Evolutionary conservation across 257 asterid genomes (phyloP).

Genomic region (Solanum pennellii): DNA sequence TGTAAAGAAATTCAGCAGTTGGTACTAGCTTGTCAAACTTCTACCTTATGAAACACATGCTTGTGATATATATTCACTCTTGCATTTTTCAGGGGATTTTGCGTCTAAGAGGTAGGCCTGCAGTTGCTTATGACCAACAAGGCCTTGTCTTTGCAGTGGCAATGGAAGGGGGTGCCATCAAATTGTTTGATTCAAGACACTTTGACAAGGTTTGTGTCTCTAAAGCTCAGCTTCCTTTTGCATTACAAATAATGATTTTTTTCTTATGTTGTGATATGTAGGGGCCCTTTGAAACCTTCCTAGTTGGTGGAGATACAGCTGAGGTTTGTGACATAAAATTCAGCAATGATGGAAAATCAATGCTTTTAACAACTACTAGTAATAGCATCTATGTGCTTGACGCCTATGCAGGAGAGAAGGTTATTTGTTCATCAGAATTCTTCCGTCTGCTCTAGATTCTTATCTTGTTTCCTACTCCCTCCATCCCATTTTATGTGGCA

Average conservation of each 20-base stretch:
- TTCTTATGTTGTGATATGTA: conserved; percentile 12
- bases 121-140: conserved; percentile 97
- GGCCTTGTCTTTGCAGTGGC: conserved; percentile 96
- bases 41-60: neutral
- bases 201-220: conserved; percentile 64
- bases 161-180: conserved; percentile 97
- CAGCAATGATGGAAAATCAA: conserved; percentile 92
- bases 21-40: neutral
- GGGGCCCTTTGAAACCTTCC: conserved; percentile 97
- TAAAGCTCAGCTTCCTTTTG: neutral
- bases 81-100: conserved; percentile 87
- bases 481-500: neutral
- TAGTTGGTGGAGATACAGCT: conserved; percentile 94
- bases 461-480: neutral
- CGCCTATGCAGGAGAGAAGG: conserved; percentile 96
- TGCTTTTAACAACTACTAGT: conserved; percentile 85
- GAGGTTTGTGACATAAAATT: conserved; percentile 97
- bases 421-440: conserved; percentile 10
- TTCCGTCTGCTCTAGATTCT: neutral
- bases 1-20: neutral
- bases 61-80: conserved; percentile 52
- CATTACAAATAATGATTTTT: neutral
- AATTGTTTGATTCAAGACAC: conserved; percentile 86
- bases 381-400: conserved; percentile 81
- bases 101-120: conserved; percentile 85